Base-by-base conservation (phyloP, 1,139 yeast genomes). In the Starmera stellimalicola region DNA sequence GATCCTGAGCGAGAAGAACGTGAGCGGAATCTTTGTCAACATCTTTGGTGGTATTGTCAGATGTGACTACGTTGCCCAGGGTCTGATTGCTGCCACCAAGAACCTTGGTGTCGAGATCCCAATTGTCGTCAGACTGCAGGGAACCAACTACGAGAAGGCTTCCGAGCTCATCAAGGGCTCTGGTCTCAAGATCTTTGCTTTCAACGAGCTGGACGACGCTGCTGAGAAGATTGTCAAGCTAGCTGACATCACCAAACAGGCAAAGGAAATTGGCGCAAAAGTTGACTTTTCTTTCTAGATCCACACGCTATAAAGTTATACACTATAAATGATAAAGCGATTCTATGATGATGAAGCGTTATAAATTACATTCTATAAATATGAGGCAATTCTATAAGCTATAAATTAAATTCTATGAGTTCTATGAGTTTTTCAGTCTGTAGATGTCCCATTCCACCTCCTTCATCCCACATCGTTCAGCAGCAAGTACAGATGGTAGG, bases 11-110 rank as follows among this genome's bases (percentile, higher is more conserved):
- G 96, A 91, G 68, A 67, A 76, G 57, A 78, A 79, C 56, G 97
- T 93, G 48, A 77, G 85, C 52, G 95, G 96, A 60, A 91, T 91
- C 60, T 88, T 91, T 54, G 98, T 91, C 59, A 91, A 91, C 75
- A 93, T 91, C 56, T 91, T 91, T 56, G 99, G 99, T 60, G 98
- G 99, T 70, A 91, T 91, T 52, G 98, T 91, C 51, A 85, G 98
- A 72, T 91, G 98, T 68, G 99, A 91, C 66, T 85, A 77, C 67
- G 96, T 91, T 47, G 99, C 99, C 52, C 78, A 79, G 67, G 99
- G 99, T 64, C 75, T 91, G 60, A 87, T 88, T 54, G 83, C 87
- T 49, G 95, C 95, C 34, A 77, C 95, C 48, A 83, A 84, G 65
- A 81, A 80, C 68, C 76, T 88, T 70, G 77, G 81, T 59, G 77